Evolutionary conservation across 495 filamentous ascomycete genomes (phyloP), one percentile per base, ranked within the genome.

Genomic region (Lasiosphaeria hispida): DNA sequence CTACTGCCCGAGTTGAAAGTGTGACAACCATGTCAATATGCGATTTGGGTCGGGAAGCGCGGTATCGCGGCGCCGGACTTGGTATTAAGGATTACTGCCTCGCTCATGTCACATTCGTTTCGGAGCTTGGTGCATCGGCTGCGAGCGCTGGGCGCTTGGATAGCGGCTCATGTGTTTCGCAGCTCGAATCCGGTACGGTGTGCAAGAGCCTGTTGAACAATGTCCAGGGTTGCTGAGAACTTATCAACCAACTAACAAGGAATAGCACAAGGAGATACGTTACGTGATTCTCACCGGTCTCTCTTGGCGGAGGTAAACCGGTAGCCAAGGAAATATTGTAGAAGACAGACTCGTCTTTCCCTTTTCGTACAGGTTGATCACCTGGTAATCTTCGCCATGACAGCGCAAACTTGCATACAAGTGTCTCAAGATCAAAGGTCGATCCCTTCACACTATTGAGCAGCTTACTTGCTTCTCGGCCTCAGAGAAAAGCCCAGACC

Each of bases 261-360:
- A 34, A 49, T n/a, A 30, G 17, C 10, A 36, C 18, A n/a, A n/a
- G 47, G 47, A 17, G 1, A 41, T 9, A 40, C 30, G 15, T 41
- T 45, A 33, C 36, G 11, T n/a, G 34, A 56, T 48, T 52, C 61
- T 53, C 52, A 57, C 64, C 58, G 14, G 58, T 35, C 62, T 59
- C 43, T 48, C 42, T 52, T 58, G 51, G 56, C 41, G 48, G 39
- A 51, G 36, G 14, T 7, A 60, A n/a, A 10, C 10, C 10, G 56
- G 59, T 13, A 62, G 7, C 55, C 57, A 64, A 49, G 55, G 55
- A 49, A 62, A 39, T 57, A 63, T 10, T 58, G 64, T 64, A 33
- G 17, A 38, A 34, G 34, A 49, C 1, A 60, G 18, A 54, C 48
- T 60, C 41, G 57, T 60, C 35, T 45, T 60, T 48, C 61, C 57